These are phyloP conservation scores for Carex cristatella DNA, from an alignment of 176 grass and related monocot genomes.

Conservation along the genomic window DNA sequence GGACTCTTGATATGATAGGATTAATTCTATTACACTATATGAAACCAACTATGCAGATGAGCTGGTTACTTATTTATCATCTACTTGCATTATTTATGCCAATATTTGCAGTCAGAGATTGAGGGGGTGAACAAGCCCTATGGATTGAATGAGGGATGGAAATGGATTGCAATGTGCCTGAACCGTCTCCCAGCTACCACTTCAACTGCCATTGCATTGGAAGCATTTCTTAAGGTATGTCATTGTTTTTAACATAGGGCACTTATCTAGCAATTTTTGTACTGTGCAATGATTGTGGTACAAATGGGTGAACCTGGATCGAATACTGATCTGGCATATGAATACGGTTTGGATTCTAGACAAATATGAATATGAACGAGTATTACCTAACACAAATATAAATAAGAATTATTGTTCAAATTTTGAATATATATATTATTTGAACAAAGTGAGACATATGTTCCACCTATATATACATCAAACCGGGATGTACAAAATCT, in stretches of 20 bases:
- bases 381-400: neutral
- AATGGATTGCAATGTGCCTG: conserved; percentile 74
- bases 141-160: conserved; percentile 82
- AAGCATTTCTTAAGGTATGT: conserved; percentile 73
- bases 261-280: neutral
- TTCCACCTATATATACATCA: neutral
- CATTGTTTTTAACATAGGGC: neutral
- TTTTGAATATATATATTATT: neutral
- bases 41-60: neutral
- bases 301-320: neutral
- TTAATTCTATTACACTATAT: neutral
- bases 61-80: neutral
- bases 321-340: neutral
- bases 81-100: conserved; percentile 11
- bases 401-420: neutral
- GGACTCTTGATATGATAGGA: neutral
- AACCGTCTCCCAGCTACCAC: conserved; percentile 67
- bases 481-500: neutral
- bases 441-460: neutral
- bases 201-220: conserved; percentile 64
- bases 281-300: neutral
- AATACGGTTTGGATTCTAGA: neutral
- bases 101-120: conserved; percentile 62
- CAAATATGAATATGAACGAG: neutral
- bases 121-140: conserved; percentile 56